phyloP scores from a whole-genome alignment of 345 rosid genomes.

The Turnera subulata region DNA sequence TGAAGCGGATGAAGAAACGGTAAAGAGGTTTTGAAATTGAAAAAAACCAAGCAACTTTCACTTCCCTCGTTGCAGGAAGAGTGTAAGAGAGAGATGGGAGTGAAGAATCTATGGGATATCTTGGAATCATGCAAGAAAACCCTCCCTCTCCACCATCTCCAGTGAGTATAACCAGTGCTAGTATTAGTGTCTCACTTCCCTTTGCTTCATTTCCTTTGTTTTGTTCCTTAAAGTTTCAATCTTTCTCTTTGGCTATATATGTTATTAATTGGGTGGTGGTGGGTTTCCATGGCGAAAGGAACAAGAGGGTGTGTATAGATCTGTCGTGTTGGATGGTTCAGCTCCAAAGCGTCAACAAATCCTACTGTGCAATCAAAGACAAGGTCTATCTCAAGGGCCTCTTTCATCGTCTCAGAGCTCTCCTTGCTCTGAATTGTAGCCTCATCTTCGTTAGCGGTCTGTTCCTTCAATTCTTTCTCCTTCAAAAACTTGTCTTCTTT shows the following conservation, averaged over 20 bases:
- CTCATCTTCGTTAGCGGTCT: slow-evolving; percentile 71
- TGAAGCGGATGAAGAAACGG: too few species aligned
- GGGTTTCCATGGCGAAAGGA: too few species aligned
- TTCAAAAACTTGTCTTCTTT: neutral
- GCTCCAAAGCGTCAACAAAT: slow-evolving; percentile 60
- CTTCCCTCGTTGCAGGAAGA: too few species aligned
- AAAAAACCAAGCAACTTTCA: too few species aligned
- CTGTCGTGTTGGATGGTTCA: slow-evolving; percentile 97
- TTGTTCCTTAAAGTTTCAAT: neutral
- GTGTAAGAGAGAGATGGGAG: slow-evolving; percentile 65
- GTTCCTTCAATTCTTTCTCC: neutral
- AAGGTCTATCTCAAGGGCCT: slow-evolving; percentile 66
- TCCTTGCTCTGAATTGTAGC: slow-evolving; percentile 80
- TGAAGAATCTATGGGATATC: slow-evolving; percentile 82
- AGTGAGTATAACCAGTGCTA: slow-evolving; percentile 46
- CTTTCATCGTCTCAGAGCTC: slow-evolving; percentile 88
- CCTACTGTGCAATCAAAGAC: slow-evolving; percentile 47
- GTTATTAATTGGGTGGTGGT: too few species aligned
- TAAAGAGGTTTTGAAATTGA: too few species aligned
- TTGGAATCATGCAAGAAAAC: slow-evolving; percentile 88
- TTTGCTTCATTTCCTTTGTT: neutral
- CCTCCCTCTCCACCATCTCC: slow-evolving; percentile 76
- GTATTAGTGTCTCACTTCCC: neutral
- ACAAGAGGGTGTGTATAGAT: slow-evolving; percentile 86
- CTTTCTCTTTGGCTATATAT: too few species aligned